phyloP scores from a whole-genome alignment of 2,329 filamentous ascomycete genomes.

The Aspergillus nomiae region DNA sequence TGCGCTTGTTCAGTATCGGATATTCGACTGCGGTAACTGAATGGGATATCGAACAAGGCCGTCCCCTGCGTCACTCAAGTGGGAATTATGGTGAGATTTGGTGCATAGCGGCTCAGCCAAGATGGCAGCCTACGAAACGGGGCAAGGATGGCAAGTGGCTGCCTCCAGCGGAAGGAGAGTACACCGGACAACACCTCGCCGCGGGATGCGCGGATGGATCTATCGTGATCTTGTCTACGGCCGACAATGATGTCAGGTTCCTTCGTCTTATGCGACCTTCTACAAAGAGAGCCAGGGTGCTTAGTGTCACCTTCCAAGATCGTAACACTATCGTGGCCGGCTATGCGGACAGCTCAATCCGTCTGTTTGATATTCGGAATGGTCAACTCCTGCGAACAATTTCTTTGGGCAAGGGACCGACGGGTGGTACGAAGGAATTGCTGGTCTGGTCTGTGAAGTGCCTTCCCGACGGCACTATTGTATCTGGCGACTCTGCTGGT shows the following conservation, averaged over 20 bases:
- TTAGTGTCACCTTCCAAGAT: slow-evolving; percentile 89
- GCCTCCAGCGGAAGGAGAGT: slow-evolving; percentile 40
- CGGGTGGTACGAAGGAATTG: slow-evolving; percentile 77
- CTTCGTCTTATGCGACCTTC: slow-evolving; percentile 74
- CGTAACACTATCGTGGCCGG: slow-evolving; percentile 81
- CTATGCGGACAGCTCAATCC: slow-evolving; percentile 95
- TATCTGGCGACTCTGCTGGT: slow-evolving; percentile 92
- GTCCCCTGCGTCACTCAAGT: slow-evolving; percentile 77
- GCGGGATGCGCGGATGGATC: slow-evolving; percentile 91
- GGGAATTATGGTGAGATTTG: slow-evolving; percentile 96
- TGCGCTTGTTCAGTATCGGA: slow-evolving; percentile 93
- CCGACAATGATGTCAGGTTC: slow-evolving; percentile 80
- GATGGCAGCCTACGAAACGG: slow-evolving; percentile 44
- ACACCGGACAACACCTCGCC: slow-evolving; percentile 66
- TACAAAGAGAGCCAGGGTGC: slow-evolving; percentile 81
- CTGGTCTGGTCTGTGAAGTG: slow-evolving; percentile 94
- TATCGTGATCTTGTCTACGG: slow-evolving; percentile 81
- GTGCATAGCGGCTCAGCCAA: slow-evolving; percentile 88
- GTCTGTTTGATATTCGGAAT: slow-evolving; percentile 82
- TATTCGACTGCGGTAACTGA: slow-evolving; percentile 91
- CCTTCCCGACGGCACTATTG: slow-evolving; percentile 82
- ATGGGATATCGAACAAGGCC: slow-evolving; percentile 83
- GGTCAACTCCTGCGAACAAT: slow-evolving; percentile 77
- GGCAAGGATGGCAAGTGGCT: slow-evolving; percentile 39
- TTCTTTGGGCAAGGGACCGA: slow-evolving; percentile 77